phyloP scores from a whole-genome alignment of 805 yeast genomes.

The Candida easanensis region DNA sequence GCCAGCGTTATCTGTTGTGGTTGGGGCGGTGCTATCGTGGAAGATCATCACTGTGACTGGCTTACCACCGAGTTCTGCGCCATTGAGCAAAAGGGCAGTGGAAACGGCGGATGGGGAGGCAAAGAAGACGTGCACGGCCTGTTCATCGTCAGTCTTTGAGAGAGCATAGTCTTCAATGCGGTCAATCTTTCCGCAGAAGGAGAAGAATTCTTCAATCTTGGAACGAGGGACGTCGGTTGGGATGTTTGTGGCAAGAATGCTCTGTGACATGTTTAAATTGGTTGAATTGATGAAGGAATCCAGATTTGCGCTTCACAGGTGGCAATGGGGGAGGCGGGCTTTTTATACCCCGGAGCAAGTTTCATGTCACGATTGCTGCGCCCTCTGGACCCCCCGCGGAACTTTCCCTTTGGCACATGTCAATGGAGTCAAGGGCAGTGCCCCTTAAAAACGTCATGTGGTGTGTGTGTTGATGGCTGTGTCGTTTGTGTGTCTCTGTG shows the following conservation, averaged over 20 bases:
- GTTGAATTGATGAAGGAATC: too few relatives aligned
- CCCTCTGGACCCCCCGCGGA: too few relatives aligned
- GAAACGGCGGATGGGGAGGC: slow-evolving; percentile 57
- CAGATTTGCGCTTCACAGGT: too few relatives aligned
- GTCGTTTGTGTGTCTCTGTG: too few relatives aligned
- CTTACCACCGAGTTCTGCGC: slow-evolving; percentile 67
- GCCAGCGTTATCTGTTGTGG: slow-evolving; percentile 19
- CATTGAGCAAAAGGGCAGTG: slow-evolving; percentile 68
- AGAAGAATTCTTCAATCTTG: slow-evolving; percentile 63
- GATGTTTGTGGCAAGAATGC: slow-evolving; percentile 52
- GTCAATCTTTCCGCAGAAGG: slow-evolving; percentile 64
- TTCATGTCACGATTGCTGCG: too few relatives aligned
- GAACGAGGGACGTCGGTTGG: slow-evolving; percentile 46
- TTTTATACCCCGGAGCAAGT: too few relatives aligned
- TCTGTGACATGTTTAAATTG: background rate
- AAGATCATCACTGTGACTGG: slow-evolving; percentile 43
- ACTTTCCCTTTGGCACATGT: too few relatives aligned
- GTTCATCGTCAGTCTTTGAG: slow-evolving; percentile 11
- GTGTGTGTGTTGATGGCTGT: too few relatives aligned
- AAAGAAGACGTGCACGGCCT: slow-evolving; percentile 46
- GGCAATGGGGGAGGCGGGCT: too few relatives aligned
- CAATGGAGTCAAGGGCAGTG: too few relatives aligned
- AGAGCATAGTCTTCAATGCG: slow-evolving; percentile 19
- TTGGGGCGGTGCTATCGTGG: slow-evolving; percentile 18
- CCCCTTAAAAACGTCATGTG: too few relatives aligned